Percentiles rank a stretch among this genome's conserved stretches.
Evolutionary conservation across 2,329 filamentous ascomycete species (phyloP).

Genomic region (Pseudogymnoascus pannorum): DNA sequence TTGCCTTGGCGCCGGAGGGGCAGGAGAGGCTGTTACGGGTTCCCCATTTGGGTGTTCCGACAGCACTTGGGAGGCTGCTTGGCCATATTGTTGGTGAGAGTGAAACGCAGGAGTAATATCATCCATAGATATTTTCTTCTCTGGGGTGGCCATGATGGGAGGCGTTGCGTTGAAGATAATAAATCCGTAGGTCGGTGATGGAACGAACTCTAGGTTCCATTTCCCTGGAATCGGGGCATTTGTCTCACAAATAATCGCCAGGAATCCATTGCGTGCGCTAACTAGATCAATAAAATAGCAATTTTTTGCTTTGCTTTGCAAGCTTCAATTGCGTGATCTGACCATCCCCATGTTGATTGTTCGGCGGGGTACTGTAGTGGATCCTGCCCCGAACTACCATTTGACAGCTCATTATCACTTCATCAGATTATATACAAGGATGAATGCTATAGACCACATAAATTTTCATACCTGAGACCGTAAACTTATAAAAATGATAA

Average conservation of each 20-base stretch:
- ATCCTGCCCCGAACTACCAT: background rate
- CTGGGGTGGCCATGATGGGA: background rate
- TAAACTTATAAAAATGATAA: background rate
- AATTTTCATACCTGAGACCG: background rate
- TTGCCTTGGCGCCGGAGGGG: background rate
- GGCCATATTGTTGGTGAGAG: background rate
- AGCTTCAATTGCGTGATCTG: constrained; percentile 1
- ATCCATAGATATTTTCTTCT: background rate
- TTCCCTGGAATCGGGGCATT: background rate
- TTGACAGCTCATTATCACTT: background rate
- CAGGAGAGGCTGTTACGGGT: background rate
- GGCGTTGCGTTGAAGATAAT: background rate
- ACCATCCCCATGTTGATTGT: background rate
- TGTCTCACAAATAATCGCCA: background rate
- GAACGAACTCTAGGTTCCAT: background rate
- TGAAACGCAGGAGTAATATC: background rate
- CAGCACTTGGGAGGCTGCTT: background rate
- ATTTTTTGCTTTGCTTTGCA: background rate
- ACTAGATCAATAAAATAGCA: background rate
- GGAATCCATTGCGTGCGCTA: background rate
- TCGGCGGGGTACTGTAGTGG: background rate
- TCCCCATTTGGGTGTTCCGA: background rate
- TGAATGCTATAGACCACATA: background rate
- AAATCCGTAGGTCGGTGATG: background rate
- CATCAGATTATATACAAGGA: background rate